Evolutionary conservation across 2,329 filamentous ascomycete species (phyloP).

Genomic region (Ceratocystis harringtonii): DNA sequence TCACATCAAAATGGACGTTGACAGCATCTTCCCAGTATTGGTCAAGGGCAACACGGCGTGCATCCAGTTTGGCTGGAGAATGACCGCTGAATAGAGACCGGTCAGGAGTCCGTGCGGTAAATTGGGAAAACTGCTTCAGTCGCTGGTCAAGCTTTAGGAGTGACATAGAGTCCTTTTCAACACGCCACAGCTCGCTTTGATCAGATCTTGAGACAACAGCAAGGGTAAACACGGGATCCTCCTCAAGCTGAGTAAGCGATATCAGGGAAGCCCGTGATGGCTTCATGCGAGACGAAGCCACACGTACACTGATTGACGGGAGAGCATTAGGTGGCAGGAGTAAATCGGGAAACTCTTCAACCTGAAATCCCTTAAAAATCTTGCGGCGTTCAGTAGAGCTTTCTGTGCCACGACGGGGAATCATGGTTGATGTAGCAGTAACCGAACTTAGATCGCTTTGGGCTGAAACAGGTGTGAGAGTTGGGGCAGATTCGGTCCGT

Average conservation of each 20-base stretch:
- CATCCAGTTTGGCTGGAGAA: conserved; percentile 84
- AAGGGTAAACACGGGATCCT: conserved; percentile 87
- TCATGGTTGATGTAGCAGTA: neutral
- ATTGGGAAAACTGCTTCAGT: conserved; percentile 52
- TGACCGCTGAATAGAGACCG: conserved; percentile 78
- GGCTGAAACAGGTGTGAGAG: conserved; percentile 21
- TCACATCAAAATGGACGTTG: conserved; percentile 64
- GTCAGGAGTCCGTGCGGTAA: conserved; percentile 67
- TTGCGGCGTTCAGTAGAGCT: conserved; percentile 32
- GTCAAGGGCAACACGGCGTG: conserved; percentile 65
- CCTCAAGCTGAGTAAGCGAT: conserved; percentile 64
- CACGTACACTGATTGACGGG: conserved; percentile 68
- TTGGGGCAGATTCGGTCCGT: neutral
- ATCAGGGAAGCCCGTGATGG: conserved; percentile 78
- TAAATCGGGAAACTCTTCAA: conserved; percentile 74
- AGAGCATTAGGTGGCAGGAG: conserved; percentile 78
- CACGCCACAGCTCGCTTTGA: conserved; percentile 70
- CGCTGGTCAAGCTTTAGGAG: conserved; percentile 69
- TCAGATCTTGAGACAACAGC: conserved; percentile 68
- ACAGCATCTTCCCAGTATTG: conserved; percentile 73
- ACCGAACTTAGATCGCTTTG: conserved; percentile 22
- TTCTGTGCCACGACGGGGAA: conserved; percentile 20
- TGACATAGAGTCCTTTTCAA: conserved; percentile 80
- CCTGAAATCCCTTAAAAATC: conserved; percentile 64
- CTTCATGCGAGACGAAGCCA: conserved; percentile 87